Conservation (phyloP, 805 yeast species). For the Metschnikowia kofuensis region DNA sequence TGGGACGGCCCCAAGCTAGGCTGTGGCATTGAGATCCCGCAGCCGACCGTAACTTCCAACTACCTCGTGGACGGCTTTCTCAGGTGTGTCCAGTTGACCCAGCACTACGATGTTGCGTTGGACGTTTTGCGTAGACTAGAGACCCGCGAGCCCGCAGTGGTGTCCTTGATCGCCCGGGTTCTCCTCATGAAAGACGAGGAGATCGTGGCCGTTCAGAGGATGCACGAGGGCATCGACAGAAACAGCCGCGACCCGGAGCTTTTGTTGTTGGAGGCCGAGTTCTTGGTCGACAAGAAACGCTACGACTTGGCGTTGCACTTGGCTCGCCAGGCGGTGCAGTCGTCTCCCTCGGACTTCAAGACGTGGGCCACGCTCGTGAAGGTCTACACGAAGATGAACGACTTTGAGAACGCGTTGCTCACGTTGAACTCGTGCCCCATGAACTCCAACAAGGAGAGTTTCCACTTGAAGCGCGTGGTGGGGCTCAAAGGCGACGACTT, state of each 20-base stretch:
- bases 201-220: slow-evolving; percentile 50
- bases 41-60: slow-evolving; percentile 61
- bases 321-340: slow-evolving; percentile 63
- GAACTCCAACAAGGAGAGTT: slow-evolving; percentile 71
- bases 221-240: slow-evolving; percentile 47
- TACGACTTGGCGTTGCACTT: slow-evolving; percentile 56
- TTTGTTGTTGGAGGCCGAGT: slow-evolving; percentile 55
- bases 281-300: slow-evolving; percentile 50
- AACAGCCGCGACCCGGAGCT: slow-evolving; percentile 56
- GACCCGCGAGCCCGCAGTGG: slow-evolving; percentile 53
- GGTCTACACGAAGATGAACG: slow-evolving; percentile 59
- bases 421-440: slow-evolving; percentile 80
- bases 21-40: slow-evolving; percentile 61
- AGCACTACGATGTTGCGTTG: slow-evolving; percentile 58
- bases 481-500: slow-evolving; percentile 51
- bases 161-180: slow-evolving; percentile 53
- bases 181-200: slow-evolving; percentile 56
- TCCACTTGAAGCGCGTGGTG: slow-evolving; percentile 56
- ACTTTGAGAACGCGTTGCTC: slow-evolving; percentile 68
- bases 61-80: slow-evolving; percentile 75
- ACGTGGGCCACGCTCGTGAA: slow-evolving; percentile 71
- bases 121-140: slow-evolving; percentile 54
- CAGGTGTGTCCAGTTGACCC: slow-evolving; percentile 61
- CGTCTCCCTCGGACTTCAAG: slow-evolving; percentile 71
- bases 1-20: slow-evolving; percentile 67